These are phyloP conservation scores for Talaromyces ruber DNA, from an alignment of 495 filamentous ascomycete genomes.

Conservation along the genomic window DNA sequence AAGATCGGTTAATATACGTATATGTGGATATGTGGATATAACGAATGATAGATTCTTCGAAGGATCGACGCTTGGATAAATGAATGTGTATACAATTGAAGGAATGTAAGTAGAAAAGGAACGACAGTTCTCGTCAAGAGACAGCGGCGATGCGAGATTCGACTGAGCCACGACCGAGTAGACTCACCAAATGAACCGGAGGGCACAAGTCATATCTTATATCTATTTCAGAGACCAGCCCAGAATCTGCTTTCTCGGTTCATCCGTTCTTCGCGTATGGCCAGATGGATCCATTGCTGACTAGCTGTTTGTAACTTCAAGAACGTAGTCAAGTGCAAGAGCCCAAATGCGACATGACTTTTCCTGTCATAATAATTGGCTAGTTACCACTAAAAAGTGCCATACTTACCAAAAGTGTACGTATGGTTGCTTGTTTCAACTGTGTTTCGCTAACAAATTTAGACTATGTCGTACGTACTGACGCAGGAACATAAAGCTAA, in stretches of 20 bases:
- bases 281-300: not conserved
- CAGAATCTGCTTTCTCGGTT: not conserved
- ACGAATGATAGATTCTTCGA: not conserved
- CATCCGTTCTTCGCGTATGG: not conserved
- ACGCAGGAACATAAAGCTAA: not conserved
- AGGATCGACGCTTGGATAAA: not conserved
- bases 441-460: not conserved
- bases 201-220: not conserved
- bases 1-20: not conserved
- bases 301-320: not conserved
- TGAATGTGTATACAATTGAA: not conserved
- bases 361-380: not conserved
- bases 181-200: not conserved
- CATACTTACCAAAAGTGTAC: not conserved
- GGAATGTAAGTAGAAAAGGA: not conserved
- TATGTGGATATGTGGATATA: not conserved
- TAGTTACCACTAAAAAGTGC: not conserved
- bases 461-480: not conserved
- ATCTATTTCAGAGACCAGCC: not conserved
- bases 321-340: not conserved
- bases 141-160: not conserved
- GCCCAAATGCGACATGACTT: not conserved
- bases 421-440: not conserved
- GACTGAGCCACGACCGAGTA: not conserved
- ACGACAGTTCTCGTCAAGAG: not conserved